These are phyloP conservation scores for Mallotus japonicus DNA, from an alignment of 441 rosid genomes.

Conservation along the genomic window DNA sequence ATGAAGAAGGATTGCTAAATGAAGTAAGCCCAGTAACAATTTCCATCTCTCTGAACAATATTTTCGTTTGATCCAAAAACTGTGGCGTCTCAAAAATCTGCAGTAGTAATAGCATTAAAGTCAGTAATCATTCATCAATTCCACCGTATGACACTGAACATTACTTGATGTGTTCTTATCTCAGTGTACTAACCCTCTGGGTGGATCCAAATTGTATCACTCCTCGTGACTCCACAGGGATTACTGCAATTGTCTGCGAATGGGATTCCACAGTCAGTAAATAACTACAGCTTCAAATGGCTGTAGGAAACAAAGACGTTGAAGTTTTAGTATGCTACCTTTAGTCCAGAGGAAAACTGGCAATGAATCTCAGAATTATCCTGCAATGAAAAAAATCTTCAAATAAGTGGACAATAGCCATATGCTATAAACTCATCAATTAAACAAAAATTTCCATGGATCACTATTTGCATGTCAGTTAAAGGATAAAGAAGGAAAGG, in stretches of 20 bases:
- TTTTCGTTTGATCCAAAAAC: constrained; percentile 54
- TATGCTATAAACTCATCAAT: background rate
- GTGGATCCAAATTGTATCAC: constrained; percentile 80
- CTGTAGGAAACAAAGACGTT: background rate
- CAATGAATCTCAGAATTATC: constrained; percentile 35
- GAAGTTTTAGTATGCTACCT: constrained; percentile 36
- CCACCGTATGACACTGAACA: background rate
- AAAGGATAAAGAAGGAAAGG: constrained; percentile 3
- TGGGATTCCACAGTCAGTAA: constrained; percentile 21
- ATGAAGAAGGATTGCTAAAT: constrained; percentile 27
- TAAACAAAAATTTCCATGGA: background rate
- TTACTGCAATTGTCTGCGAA: constrained; percentile 68
- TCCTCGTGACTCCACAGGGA: constrained; percentile 60
- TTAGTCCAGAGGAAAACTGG: constrained; percentile 51
- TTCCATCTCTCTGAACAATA: constrained; percentile 37
- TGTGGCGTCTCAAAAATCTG: constrained; percentile 65
- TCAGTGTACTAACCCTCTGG: constrained; percentile 52
- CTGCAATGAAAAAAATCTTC: constrained; percentile 26
- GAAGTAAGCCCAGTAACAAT: constrained; percentile 28
- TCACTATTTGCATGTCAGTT: background rate
- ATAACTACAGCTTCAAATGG: background rate
- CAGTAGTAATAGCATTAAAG: constrained; percentile 17
- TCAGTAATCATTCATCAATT: constrained; percentile 18
- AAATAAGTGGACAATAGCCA: constrained; percentile 10
- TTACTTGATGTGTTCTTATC: constrained; percentile 12